Conservation (phyloP, 805 yeast genomes). For the Candida easanensis region DNA sequence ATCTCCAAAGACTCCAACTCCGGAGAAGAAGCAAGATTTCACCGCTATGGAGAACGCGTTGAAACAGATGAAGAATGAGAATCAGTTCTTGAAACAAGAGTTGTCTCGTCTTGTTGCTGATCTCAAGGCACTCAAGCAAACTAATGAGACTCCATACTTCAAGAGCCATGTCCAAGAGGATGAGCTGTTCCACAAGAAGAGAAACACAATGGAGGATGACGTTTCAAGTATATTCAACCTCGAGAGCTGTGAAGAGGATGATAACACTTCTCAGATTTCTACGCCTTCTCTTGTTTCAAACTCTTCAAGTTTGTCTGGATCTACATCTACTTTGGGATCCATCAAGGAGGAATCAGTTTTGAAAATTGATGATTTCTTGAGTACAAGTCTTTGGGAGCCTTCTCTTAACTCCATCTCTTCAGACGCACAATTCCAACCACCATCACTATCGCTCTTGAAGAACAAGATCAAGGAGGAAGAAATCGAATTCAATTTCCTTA, state of each 20-base stretch:
- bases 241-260: constrained; percentile 25
- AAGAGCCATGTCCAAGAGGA: constrained; percentile 8
- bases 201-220: constrained; percentile 18
- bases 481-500: constrained; percentile 26
- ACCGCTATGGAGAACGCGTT: constrained; percentile 34
- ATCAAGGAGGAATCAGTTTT: constrained; percentile 26
- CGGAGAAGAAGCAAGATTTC: constrained; percentile 10
- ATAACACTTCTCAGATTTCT: constrained; percentile 23
- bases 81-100: constrained; percentile 40
- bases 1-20: constrained; percentile 23
- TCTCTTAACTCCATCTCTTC: constrained; percentile 15
- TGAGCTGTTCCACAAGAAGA: constrained; percentile 21
- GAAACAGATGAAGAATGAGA: constrained; percentile 43
- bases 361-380: constrained; percentile 26
- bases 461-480: constrained; percentile 15
- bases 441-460: constrained; percentile 6
- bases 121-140: constrained; percentile 32
- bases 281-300: constrained; percentile 25
- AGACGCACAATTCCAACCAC: constrained; percentile 1
- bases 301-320: constrained; percentile 15
- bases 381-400: constrained; percentile 23
- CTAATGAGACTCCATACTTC: constrained; percentile 4
- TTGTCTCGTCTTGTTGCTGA: constrained; percentile 44
- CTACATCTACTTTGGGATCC: constrained; percentile 19
- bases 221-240: constrained; percentile 11